These are phyloP conservation scores for Ascochyta rabiei DNA, from an alignment of 2,329 filamentous ascomycete genomes.

Conservation along the genomic window DNA sequence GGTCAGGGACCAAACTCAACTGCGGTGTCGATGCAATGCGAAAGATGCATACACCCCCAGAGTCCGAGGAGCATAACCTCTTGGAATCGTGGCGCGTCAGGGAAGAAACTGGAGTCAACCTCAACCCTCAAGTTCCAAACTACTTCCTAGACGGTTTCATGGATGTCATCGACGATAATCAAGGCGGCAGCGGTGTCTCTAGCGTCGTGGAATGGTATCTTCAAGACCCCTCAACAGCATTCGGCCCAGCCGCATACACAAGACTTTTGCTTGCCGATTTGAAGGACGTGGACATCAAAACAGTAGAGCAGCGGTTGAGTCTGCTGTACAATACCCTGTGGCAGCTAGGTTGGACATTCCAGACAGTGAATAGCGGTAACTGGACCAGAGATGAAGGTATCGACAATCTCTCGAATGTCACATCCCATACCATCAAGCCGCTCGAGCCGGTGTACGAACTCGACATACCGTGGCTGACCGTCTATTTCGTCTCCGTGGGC, in stretches of 20 bases:
- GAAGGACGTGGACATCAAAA: background rate
- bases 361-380: slow-evolving; percentile 1
- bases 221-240: no score
- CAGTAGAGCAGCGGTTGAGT: slow-evolving; percentile 4
- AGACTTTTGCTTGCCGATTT: background rate
- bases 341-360: slow-evolving; percentile 6
- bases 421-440: background rate
- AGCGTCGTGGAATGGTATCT: no score
- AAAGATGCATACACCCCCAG: background rate
- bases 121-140: background rate
- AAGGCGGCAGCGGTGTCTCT: no score
- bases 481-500: slow-evolving; percentile 14
- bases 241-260: no score
- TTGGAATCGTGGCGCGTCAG: background rate
- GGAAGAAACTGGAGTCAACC: no score
- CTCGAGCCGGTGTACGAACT: slow-evolving; percentile 11
- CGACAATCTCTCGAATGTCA: background rate
- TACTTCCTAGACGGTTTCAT: background rate
- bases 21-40: slow-evolving; percentile 8
- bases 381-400: background rate
- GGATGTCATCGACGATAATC: background rate
- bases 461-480: slow-evolving; percentile 1
- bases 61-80: background rate
- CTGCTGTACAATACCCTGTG: slow-evolving; percentile 16
- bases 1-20: background rate